Base-by-base conservation (phyloP, 306 rosid genomes). In the Begonia fuchsioides region DNA sequence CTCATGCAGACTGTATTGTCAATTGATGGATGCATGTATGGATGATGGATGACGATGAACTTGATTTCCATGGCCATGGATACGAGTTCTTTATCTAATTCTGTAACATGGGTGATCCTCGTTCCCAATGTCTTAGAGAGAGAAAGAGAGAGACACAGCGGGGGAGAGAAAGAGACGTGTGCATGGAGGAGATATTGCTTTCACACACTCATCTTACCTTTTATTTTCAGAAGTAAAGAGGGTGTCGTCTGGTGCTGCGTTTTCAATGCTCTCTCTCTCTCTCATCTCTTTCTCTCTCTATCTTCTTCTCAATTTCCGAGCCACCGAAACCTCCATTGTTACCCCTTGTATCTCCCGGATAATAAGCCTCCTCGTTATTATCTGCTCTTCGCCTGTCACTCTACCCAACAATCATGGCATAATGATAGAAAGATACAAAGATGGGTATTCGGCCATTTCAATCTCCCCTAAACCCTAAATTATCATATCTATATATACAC, bases 111-210 rank as follows among this genome's bases (percentile, higher is more conserved):
- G 79, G 68, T 63, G 72, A 74, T 78, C 35, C 35, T 26, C 35
- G 39, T 76, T 79, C 76, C 87, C 93, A 57, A 85, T 65, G 82
- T 52, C 38, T 45, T 56, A 64, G 63, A 43, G 72, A 64, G 76
- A 73, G 68, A 79, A 77, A 67, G 76, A 83, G 94, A n/a, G n/a
- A n/a, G 94, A 85, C 93, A 94, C 83, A 93, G 76, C 80, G 78
- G 93, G 88, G 81, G 81, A 83, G 39, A 7, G 95, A 83, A 81
- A 88, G 90, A 83, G 97, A 88, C 97, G 84, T 81, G 80, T 84
- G 97, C 97, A 84, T 88, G 97, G 90, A 72, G 90, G 78, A 90
- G 76, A 76, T 78, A 83, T 70, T 93, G 90, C 81, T 84, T 84
- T 87, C 74, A 81, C 1, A 84, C 80, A 61, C 90, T 3, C 32